Evolutionary conservation across 2,329 filamentous ascomycete genomes (phyloP), one percentile per base, ranked within the genome.

Genomic region (Plenodomus biglobosus): DNA sequence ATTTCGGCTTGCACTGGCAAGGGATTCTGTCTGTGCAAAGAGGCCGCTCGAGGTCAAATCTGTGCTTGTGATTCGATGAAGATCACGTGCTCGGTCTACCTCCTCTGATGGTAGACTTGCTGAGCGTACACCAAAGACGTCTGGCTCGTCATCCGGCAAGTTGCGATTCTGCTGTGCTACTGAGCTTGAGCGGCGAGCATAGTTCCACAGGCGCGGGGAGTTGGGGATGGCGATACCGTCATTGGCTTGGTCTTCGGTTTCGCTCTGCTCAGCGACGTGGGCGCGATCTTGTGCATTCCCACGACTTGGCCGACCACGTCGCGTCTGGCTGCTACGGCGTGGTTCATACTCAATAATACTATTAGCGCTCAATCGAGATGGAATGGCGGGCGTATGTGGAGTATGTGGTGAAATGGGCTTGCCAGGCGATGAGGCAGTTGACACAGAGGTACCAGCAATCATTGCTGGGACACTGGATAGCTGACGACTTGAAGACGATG

Each of bases 341-440:
- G 66, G 73, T 43, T 76, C 72, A 32, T 90, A 87, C 56, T 90
- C 87, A 37, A 85, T 85, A 51, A 94, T 90, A 42, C 89, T 94
- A 65, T 95, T 92, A 54, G 94, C 90, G 65, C 90, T 95, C 18
- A 99, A 76, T n/a, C 94, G 83, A 7, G 92, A 96, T 17, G 92
- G 92, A 21, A 97, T 90, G 10, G 92, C 91, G 3, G 94, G 94
- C 0, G 91, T 95, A 65, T 97, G 92, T 1, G 92, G 90, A 0
- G 90, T 96, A 65, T 92, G 90, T 8, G 88, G 91, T 2, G 90
- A 96, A 16, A 95, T 82, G 0, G 91, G 90, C 63, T 96, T 96
- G 47, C 76, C 90, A 1, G 92, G 92, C 8, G 92, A 96, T 0
- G 91, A 92, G 1, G 90, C 92, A 10, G 86, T 86, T 3, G 92